Percentiles rank a stretch among this genome's conserved stretches.
These are phyloP conservation scores for Carpinus viminea DNA, from an alignment of 306 rosid species.

Conservation along the genomic window DNA sequence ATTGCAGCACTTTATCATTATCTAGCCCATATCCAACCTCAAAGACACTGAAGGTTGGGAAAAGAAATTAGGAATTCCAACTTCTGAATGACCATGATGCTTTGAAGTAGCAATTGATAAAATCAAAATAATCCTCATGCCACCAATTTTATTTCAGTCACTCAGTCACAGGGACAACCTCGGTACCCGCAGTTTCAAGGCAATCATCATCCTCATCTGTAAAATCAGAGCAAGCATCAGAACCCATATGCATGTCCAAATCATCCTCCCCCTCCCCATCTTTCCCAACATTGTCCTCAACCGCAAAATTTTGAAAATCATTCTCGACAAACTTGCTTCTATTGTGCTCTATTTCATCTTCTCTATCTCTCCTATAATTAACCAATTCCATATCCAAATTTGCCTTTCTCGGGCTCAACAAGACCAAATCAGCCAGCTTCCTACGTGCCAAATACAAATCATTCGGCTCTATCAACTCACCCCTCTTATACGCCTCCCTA, in stretches of 20 bases:
- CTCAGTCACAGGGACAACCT: constrained; percentile 27
- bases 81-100: neutral
- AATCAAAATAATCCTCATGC: constrained; percentile 6
- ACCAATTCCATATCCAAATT: constrained; percentile 67
- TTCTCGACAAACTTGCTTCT: constrained; percentile 47
- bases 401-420: constrained; percentile 73
- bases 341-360: constrained; percentile 46
- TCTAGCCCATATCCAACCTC: constrained; percentile 7
- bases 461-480: constrained; percentile 76
- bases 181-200: constrained; percentile 30
- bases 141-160: neutral
- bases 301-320: constrained; percentile 37
- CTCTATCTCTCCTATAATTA: constrained; percentile 55
- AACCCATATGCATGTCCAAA: constrained; percentile 32
- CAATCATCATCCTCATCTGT: constrained; percentile 40
- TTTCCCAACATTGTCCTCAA: constrained; percentile 17
- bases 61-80: too few relatives aligned
- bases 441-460: constrained; percentile 77
- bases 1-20: neutral
- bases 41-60: constrained; percentile 6
- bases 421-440: constrained; percentile 69
- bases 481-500: constrained; percentile 75
- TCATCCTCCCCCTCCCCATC: constrained; percentile 37
- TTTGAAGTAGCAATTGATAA: constrained; percentile 3
- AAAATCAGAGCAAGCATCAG: constrained; percentile 47